Conservation (phyloP, 352 stramenopile genomes). For the Phytophthora chlamydospora region DNA sequence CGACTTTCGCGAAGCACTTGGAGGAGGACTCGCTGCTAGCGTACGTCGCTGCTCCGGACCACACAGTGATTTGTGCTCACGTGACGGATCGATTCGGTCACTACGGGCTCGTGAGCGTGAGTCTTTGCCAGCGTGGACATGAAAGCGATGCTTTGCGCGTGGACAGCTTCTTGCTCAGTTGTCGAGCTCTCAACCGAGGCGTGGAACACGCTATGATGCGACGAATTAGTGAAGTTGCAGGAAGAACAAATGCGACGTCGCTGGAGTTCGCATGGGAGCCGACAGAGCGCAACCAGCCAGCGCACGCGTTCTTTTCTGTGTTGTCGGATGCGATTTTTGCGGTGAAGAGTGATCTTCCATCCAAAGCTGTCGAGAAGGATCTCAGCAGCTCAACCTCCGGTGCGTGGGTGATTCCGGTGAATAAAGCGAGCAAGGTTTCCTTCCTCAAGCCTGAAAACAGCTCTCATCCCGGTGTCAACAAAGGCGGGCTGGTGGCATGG, state of each 20-base stretch:
- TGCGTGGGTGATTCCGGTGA: constrained; percentile 25
- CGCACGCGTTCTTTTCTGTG: constrained; percentile 55
- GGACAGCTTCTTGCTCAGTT: constrained; percentile 76
- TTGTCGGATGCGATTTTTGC: constrained; percentile 32
- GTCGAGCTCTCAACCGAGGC: constrained; percentile 68
- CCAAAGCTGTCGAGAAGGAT: not conserved
- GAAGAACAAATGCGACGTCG: constrained; percentile 1
- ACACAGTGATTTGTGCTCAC: constrained; percentile 52
- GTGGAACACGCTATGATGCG: constrained; percentile 74
- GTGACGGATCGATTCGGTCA: constrained; percentile 81
- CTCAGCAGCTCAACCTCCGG: constrained; percentile 12
- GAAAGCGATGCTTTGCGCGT: constrained; percentile 32
- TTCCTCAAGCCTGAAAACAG: constrained; percentile 38
- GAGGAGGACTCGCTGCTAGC: constrained; percentile 30
- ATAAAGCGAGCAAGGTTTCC: constrained; percentile 31
- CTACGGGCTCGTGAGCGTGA: constrained; percentile 69
- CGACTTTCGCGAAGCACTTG: constrained; percentile 54
- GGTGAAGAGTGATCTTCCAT: not conserved
- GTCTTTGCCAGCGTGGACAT: constrained; percentile 36
- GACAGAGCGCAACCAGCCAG: constrained; percentile 70
- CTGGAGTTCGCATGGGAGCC: constrained; percentile 62
- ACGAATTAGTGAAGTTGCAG: constrained; percentile 48
- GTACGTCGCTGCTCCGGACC: constrained; percentile 28
- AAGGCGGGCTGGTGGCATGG: constrained; percentile 2
- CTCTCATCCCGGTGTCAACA: not conserved